Evolutionary conservation across 768 basidiomycete genomes (phyloP), one percentile per base, ranked within the genome.

Genomic region (Pulveroboletus sp.): DNA sequence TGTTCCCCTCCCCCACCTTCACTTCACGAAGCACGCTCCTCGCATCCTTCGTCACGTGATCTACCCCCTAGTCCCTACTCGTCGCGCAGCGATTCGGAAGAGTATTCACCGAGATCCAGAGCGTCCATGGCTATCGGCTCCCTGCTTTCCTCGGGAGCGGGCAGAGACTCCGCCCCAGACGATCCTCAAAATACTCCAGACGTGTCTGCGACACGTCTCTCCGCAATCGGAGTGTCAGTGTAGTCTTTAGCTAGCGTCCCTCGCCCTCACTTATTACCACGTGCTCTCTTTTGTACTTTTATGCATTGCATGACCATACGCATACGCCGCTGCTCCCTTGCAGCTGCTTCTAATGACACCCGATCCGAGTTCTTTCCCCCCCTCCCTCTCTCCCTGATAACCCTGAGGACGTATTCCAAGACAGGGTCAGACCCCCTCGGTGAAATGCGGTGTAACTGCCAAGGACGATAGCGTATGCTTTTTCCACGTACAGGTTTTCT

Each of bases 91-190:
- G 79, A 82, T 49, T 82, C 84, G 14, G 79, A 79, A 43, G 82
- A 81, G 54, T 83, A 79, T 58, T 88, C 86, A 1, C 85, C 86
- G 39, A 78, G 83, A 42, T 82, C 85, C 47, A 75, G 83, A 49
- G 80, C 79, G 14, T 83, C 84, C 33, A 90, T 90, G 88, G 82
- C 85, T 39, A 89, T 91, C 57, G 86, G 84, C 26, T 86, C 86
- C 1, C 69, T 91, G 28, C 75, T 89, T 21, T 79, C 83, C 51
- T 72, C 59, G 58, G 78, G 46, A 62, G 75, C 65, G 28, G 53
- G 50, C 32, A 63, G 59, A 52, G 68, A 70, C 41, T 21, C 60
- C 40, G 48, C 27, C 39, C 55, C 52, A 5, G 68, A 70, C 5
- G 67, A 68, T 39, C 30, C 52, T 18, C 62, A 58, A 57, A 59